Base-by-base conservation (phyloP, 2,329 filamentous ascomycete species). In the Trichoderma polysporum region DNA sequence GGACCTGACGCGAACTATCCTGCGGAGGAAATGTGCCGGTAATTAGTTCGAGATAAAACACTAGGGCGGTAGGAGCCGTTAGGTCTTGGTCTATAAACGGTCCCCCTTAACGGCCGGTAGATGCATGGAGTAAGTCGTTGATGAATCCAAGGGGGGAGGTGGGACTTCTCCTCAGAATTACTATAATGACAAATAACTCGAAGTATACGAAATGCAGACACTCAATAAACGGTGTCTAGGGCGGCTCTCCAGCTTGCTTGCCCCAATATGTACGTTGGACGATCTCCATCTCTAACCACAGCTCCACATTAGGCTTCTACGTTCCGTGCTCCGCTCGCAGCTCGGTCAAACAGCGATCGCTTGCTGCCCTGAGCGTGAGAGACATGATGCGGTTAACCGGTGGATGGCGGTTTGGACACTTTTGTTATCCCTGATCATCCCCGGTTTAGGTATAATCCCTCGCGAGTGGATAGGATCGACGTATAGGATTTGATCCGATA, bases 401-500 rank as follows among this genome's bases (percentile, higher is more conserved):
- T n/a, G 47, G 60, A 29, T n/a, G n/a, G 4, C 45, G 10, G 13
- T n/a, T 63, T 22, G 49, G 35, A 25, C n/a, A 33, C 37, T 22
- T n/a, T 45, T 41, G n/a, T 27, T 17, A 63, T 54, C 35, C 47
- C 47, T 37, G 45, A 35, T 27, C 37, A 37, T 15, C 49, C 17
- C n/a, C 49, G 39, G 25, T 62, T 41, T 31, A 27, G 49, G 35
- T 35, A 10, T 39, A 53, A 59, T 50, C 29, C 58, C 27, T 45
- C 58, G 41, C 60, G 12, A 54, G 27, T 12, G 27, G 35, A 25
- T 45, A 33, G 12, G 35, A 54, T 63, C 49, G 35, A 45, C 60
- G 25, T 45, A 63, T 63, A 54, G 60, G 49, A 63, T 41, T 37
- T n/a, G 35, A 63, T 54, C 25, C 60, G 35, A 54, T 45, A 17